A percentile compares a stretch with the other conserved stretches of the same genome.
phyloP scores from a whole-genome alignment of 192 early-diverging fungal genomes.

The Coemansia aciculifera region DNA sequence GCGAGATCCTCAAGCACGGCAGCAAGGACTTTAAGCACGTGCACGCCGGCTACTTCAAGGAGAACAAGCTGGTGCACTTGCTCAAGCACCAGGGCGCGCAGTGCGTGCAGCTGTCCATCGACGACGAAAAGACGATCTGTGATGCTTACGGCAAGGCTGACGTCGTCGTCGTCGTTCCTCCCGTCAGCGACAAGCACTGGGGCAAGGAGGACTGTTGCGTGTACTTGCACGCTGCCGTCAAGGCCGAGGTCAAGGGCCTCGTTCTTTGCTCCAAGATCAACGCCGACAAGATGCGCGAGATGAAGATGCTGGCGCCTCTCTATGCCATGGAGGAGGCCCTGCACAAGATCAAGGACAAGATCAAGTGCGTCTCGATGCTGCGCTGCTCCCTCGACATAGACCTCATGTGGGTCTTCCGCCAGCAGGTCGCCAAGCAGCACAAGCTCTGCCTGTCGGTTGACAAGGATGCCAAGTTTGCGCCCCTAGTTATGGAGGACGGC shows the following conservation, averaged over 20 bases:
- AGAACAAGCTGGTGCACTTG: constrained; percentile 37
- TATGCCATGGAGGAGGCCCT: constrained; percentile 39
- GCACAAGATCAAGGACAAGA: constrained; percentile 27
- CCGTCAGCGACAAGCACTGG: constrained; percentile 42
- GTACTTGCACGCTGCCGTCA: constrained; percentile 32
- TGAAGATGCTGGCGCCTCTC: constrained; percentile 36
- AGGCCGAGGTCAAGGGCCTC: constrained; percentile 44
- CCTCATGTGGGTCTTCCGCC: constrained; percentile 50
- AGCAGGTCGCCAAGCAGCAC: constrained; percentile 33
- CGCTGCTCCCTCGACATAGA: constrained; percentile 50
- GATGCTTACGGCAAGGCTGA: constrained; percentile 40
- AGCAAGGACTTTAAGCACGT: constrained; percentile 29
- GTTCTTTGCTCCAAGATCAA: constrained; percentile 48
- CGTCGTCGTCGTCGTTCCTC: constrained; percentile 44
- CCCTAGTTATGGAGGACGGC: constrained; percentile 28
- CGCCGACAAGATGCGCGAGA: constrained; percentile 22
- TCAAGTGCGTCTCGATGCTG: constrained; percentile 43
- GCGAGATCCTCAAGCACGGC: constrained; percentile 28
- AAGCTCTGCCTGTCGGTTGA: constrained; percentile 34
- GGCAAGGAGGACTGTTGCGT: constrained; percentile 20
- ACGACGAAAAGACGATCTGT: constrained; percentile 27
- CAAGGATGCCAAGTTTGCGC: constrained; percentile 33
- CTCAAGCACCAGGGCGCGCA: constrained; percentile 43
- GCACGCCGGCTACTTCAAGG: constrained; percentile 28
- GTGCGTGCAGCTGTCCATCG: constrained; percentile 20